Evolutionary conservation across 140 eudicot genomes (phyloP), one percentile per base, ranked within the genome.

Genomic region (Oenanthe javanica): DNA sequence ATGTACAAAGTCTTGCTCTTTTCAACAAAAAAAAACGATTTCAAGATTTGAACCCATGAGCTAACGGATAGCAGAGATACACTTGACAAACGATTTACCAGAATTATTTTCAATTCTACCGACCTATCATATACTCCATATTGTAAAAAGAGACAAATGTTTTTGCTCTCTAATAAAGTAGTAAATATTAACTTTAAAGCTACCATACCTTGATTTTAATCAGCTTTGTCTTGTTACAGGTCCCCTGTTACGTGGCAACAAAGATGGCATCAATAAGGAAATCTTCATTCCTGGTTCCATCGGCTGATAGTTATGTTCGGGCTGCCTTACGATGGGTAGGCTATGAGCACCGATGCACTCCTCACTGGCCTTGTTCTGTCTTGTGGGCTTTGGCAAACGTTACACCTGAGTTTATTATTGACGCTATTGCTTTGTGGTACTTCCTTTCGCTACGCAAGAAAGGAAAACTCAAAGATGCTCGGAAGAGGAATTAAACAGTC

Each of bases 191-290:
- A 61, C 36, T 19, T 31, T n/a, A 21, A 61, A 61, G 36, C n/a
- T 61, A 23, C 14, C 2, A 59, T n/a, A n/a, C 69, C 36, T 61
- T n/a, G 69, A 61, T n/a, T 31, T 13, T 67, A 67, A 67, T 31
- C 38, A 63, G 71, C 71, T 23, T 13, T 72, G 73, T 67, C 45
- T 67, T 67, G 45, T 67, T 67, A 75, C 54, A 89, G 93, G 87
- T 84, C 16, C 93, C 93, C 25, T 79, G 85, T 19, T 89, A 85
- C 12, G 91, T 89, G 63, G 93, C 93, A 52, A 87, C 93, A 55
- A 89, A 89, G 79, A 89, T 89, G 91, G 93, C 91, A 64, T 89
- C 93, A 42, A 85, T 89, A 85, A 81, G 49, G 63, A 79, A 86
- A 72, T 89, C 93, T 2, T 89, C 93, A 49, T 89, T 89, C 89